Percentiles rank a stretch among this genome's conserved stretches.
Evolutionary conservation across 176 grass and related monocot genomes (phyloP).

Genomic region (Zoysia pacifica): DNA sequence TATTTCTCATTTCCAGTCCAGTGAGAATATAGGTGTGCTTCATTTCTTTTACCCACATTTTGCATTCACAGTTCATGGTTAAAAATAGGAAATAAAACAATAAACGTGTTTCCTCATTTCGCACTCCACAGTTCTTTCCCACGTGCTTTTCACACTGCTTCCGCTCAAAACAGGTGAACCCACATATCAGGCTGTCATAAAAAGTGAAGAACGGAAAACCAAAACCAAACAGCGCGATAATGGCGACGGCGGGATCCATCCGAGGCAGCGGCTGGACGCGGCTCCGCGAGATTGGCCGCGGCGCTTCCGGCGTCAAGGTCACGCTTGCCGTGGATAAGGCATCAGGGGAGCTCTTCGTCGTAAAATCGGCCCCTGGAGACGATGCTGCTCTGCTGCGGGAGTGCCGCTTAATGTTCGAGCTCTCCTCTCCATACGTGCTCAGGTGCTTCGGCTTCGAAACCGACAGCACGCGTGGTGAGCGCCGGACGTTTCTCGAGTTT

Average conservation of each 20-base stretch:
- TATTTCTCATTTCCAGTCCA: too few relatives aligned
- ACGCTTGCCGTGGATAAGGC: conserved; percentile 11
- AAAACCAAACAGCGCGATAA: background rate
- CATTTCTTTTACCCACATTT: too few relatives aligned
- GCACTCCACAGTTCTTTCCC: background rate
- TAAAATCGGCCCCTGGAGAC: conserved; percentile 28
- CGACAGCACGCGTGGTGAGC: background rate
- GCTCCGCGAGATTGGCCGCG: conserved; percentile 24
- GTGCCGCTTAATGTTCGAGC: conserved; percentile 39
- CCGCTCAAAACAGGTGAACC: background rate
- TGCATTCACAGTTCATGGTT: too few relatives aligned
- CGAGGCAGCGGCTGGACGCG: conserved; percentile 28
- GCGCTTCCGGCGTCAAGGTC: conserved; percentile 39
- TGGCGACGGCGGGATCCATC: background rate
- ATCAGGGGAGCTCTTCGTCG: conserved; percentile 43
- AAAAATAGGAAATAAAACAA: too few relatives aligned
- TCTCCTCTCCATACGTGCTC: conserved; percentile 44
- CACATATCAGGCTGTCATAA: background rate
- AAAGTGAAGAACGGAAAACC: background rate
- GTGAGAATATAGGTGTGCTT: too few relatives aligned
- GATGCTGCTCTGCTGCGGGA: conserved; percentile 21
- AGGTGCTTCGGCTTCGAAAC: conserved; percentile 35
- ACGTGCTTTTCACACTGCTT: background rate
- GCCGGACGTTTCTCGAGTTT: conserved; percentile 50
- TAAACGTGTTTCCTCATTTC: too few relatives aligned